Evolutionary conservation across 1,139 yeast genomes (phyloP), one percentile per base, ranked within the genome.

Genomic region (Yamadazyma siamensis): DNA sequence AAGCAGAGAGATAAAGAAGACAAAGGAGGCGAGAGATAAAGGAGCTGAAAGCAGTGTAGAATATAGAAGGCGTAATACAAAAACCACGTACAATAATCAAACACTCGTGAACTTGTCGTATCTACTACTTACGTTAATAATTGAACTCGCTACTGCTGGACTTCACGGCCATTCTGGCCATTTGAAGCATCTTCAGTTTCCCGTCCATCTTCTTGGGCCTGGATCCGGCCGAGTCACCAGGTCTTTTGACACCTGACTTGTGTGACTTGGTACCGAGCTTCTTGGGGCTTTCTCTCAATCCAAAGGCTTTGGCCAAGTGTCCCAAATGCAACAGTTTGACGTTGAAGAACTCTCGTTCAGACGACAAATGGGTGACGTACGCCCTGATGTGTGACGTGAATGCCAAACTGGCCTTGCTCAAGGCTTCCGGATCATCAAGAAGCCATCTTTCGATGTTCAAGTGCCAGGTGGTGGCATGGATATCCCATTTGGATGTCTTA

Each of bases 401-500:
- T 2, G 86, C 97, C 47, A 79, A 76, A 11, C 74, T 71, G 0
- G 95, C 95, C 24, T 58, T 54, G 14, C 75, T 77, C 33, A 79
- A 81, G 9, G 73, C 73, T 0, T 63, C 56, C 1, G 71, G 59
- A 44, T 84, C 85, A 44, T 79, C 94, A 28, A 91, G 59, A 19
- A 89, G 64, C 83, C 95, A 83, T 51, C 96, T 68, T 61, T 91
- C 99, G 11, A 87, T 75, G 34, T 83, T 80, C 44, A 91, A 66
- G 55, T 91, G 99, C 94, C 95, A 89, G 1, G 96, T 87, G 0
- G 99, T 91, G 3, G 96, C 98, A 50, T 85, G 89, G 18, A 80
- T 77, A 54, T 89, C 96, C 97, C 97, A 94, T 31, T 77, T 73
- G 38, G 57, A 44, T 3, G 31, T 29, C 43, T 60, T 56, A 14